A percentile compares a stretch with the other conserved stretches of the same genome.
These are phyloP conservation scores for Gossypium schwendimanii DNA, from an alignment of 441 rosid species.

Conservation along the genomic window DNA sequence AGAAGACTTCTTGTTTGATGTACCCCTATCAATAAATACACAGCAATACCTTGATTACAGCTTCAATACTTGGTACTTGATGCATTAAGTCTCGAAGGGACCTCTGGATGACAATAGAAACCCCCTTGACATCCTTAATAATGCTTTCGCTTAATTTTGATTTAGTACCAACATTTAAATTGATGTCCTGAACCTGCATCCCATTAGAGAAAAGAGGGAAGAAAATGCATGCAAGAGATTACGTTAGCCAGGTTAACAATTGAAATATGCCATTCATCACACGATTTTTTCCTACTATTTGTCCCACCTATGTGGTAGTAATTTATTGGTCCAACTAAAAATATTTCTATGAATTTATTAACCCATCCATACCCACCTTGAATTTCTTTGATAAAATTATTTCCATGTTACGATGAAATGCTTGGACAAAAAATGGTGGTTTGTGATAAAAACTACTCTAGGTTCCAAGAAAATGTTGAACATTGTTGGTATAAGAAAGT, in stretches of 20 bases:
- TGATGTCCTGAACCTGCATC: slow-evolving; percentile 81
- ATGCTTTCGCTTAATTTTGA: slow-evolving; percentile 81
- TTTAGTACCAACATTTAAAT: slow-evolving; percentile 85
- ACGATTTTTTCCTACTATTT: background rate
- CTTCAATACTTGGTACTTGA: slow-evolving; percentile 71
- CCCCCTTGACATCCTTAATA: slow-evolving; percentile 84
- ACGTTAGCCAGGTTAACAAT: slow-evolving; percentile 7
- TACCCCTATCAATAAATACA: slow-evolving; percentile 10
- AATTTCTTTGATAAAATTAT: background rate
- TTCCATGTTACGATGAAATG: background rate
- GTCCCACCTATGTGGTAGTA: background rate
- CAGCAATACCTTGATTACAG: slow-evolving; percentile 55
- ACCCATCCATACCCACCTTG: background rate
- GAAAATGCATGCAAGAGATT: background rate
- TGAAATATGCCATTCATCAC: background rate
- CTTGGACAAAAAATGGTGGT: background rate
- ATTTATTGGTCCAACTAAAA: background rate
- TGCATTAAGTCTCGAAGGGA: slow-evolving; percentile 88
- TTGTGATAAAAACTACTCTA: background rate
- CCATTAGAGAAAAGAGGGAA: slow-evolving; percentile 1
- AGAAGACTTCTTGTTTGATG: slow-evolving; percentile 3
- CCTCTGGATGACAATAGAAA: slow-evolving; percentile 75
- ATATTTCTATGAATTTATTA: background rate
- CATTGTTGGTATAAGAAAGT: background rate
- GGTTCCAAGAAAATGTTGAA: background rate